Conservation (phyloP, 202 grass and related monocot genomes). For the Panicum virgatum region DNA sequence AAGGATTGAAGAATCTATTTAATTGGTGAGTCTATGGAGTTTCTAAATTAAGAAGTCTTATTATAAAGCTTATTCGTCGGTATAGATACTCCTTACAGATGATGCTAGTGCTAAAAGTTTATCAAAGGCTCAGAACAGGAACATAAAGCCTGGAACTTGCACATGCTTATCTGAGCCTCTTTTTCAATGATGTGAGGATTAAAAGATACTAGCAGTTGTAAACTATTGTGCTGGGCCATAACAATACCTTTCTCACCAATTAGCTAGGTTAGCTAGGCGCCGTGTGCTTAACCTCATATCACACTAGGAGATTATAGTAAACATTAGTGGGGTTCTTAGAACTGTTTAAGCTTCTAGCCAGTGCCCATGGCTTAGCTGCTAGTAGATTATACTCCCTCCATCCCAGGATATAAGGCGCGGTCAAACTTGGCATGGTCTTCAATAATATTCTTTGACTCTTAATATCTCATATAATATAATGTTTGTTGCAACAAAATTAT, state of each 20-base stretch:
- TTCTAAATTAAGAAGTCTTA: background rate
- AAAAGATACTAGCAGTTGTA: conserved; percentile 15
- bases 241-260: conserved; percentile 20
- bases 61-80: background rate
- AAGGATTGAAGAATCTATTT: conserved; percentile 19
- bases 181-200: conserved; percentile 1
- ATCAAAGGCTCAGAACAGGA: conserved; percentile 13
- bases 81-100: background rate
- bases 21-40: conserved; percentile 1
- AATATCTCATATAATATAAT: no score
- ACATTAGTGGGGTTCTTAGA: conserved; percentile 11
- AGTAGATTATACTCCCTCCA: conserved; percentile 15
- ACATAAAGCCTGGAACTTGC: conserved; percentile 20
- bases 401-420: no score
- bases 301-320: conserved; percentile 7
- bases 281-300: conserved; percentile 8
- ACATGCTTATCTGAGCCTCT: background rate
- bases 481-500: no score
- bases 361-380: conserved; percentile 1
- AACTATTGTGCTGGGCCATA: conserved; percentile 13
- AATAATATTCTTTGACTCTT: no score
- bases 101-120: conserved; percentile 32
- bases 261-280: background rate
- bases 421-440: no score
- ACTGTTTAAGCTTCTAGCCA: conserved; percentile 15